phyloP scores from a whole-genome alignment of 2,329 filamentous ascomycete species.

The Periconia digitata region DNA sequence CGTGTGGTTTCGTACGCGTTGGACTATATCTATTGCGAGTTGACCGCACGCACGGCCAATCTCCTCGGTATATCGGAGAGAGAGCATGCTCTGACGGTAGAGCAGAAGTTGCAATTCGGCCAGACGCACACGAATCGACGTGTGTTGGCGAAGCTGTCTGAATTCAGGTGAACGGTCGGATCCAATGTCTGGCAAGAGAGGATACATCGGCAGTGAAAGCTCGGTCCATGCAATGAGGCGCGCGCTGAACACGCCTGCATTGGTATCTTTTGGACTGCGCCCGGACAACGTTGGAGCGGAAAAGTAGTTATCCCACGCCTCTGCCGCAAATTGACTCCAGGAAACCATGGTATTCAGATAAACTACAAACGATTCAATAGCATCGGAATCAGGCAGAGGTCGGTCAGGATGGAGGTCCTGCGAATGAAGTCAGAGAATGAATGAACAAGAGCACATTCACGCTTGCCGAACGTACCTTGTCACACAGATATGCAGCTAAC shows the following conservation, averaged over 20 bases:
- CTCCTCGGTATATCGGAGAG: conserved; percentile 21
- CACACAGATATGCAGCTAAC: conserved; percentile 17
- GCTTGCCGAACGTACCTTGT: conserved; percentile 16
- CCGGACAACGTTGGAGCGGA: conserved; percentile 10
- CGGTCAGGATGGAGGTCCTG: conserved; percentile 18
- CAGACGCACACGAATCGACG: conserved; percentile 21
- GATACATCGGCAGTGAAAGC: conserved; percentile 9
- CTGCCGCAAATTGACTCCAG: conserved; percentile 28
- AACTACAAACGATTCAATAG: conserved; percentile 15
- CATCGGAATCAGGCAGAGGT: conserved; percentile 13
- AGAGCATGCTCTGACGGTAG: conserved; percentile 23
- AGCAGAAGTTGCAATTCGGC: conserved; percentile 28
- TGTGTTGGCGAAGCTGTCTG: conserved; percentile 14
- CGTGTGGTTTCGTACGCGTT: conserved; percentile 10
- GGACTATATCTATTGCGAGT: conserved; percentile 18
- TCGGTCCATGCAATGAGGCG: conserved; percentile 16
- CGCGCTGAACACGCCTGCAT: conserved; percentile 13
- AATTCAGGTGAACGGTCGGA: conserved; percentile 9
- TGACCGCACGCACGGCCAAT: conserved; percentile 15
- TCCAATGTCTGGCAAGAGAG: conserved; percentile 11
- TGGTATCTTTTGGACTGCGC: conserved; percentile 9
- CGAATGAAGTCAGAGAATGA: not conserved
- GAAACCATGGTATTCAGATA: conserved; percentile 25
- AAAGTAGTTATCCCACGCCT: conserved; percentile 24
- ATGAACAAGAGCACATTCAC: not conserved